These are phyloP conservation scores for Panicum miliaceum DNA, from an alignment of 176 grass and related monocot species.

Conservation along the genomic window DNA sequence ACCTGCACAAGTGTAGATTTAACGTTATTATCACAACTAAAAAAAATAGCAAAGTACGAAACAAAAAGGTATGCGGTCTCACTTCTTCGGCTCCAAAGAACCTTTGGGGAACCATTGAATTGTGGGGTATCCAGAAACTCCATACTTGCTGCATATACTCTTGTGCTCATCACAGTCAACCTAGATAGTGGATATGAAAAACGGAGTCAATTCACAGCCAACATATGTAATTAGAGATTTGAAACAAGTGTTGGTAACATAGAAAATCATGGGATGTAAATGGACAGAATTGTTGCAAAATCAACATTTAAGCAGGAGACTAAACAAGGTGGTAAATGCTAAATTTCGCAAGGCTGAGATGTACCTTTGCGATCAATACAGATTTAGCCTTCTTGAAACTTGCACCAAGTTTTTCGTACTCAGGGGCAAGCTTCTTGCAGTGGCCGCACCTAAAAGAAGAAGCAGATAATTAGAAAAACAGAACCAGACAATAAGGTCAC, in stretches of 20 bases:
- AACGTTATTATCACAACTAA: constrained; percentile 15
- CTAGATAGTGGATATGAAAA: constrained; percentile 54
- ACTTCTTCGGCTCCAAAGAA: constrained; percentile 95
- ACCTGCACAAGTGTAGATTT: constrained; percentile 52
- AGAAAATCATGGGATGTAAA: background rate
- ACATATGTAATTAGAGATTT: background rate
- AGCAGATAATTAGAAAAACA: background rate
- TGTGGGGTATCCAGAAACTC: constrained; percentile 95
- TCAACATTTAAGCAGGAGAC: background rate
- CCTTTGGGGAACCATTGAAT: constrained; percentile 98
- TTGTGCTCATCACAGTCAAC: constrained; percentile 98
- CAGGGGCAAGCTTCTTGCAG: constrained; percentile 99
- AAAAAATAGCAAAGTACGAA: background rate
- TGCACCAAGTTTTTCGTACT: constrained; percentile 88
- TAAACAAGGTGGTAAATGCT: background rate
- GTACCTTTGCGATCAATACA: constrained; percentile 89
- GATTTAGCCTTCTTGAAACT: constrained; percentile 97
- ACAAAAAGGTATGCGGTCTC: constrained; percentile 33
- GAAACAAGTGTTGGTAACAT: background rate
- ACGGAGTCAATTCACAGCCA: background rate
- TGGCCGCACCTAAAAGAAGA: constrained; percentile 83
- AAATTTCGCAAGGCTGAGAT: background rate
- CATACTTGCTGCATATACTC: constrained; percentile 93
- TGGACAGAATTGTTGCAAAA: background rate
- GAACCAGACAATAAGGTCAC: background rate